A percentile compares a stretch with the other conserved stretches of the same genome.
Conservation (phyloP, 2,329 filamentous ascomycete species). For the Nemania sp. region DNA sequence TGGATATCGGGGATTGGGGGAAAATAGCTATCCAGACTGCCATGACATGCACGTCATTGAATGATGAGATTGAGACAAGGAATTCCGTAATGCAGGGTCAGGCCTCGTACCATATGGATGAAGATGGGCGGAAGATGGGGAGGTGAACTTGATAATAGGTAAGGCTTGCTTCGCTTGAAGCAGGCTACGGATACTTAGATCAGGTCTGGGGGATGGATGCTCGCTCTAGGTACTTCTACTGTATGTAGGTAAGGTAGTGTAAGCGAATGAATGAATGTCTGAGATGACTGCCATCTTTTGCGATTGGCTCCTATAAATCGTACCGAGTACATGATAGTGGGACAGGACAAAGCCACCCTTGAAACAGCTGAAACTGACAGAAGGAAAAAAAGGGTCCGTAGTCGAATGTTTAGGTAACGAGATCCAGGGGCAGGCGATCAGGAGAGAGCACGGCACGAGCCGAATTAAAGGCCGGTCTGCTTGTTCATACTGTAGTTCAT, state of each 20-base stretch:
- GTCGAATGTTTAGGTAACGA: conserved; percentile 3
- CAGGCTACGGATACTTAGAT: conserved; percentile 1
- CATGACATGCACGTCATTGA: background rate
- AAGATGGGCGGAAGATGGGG: too few relatives aligned
- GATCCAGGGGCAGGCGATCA: conserved; percentile 3
- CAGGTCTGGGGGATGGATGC: too few relatives aligned
- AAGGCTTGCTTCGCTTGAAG: conserved; percentile 1
- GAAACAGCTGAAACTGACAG: conserved; percentile 26
- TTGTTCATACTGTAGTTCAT: conserved; percentile 11
- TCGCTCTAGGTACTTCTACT: too few relatives aligned
- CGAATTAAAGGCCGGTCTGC: conserved; percentile 5
- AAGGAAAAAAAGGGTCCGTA: background rate
- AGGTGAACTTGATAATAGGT: background rate
- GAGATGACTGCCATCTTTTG: conserved; percentile 11
- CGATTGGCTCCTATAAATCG: background rate
- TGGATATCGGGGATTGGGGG: conserved; percentile 32
- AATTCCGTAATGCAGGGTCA: conserved; percentile 1
- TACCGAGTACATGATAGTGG: background rate
- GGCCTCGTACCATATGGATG: background rate
- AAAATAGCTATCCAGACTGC: conserved; percentile 1
- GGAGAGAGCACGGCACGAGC: conserved; percentile 17
- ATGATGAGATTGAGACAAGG: background rate
- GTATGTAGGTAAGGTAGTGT: too few relatives aligned
- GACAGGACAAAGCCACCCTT: conserved; percentile 12
- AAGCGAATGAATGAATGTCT: too few relatives aligned